Conservation (phyloP, 2,329 filamentous ascomycete species). For the Phyllosticta citrichinensis region DNA sequence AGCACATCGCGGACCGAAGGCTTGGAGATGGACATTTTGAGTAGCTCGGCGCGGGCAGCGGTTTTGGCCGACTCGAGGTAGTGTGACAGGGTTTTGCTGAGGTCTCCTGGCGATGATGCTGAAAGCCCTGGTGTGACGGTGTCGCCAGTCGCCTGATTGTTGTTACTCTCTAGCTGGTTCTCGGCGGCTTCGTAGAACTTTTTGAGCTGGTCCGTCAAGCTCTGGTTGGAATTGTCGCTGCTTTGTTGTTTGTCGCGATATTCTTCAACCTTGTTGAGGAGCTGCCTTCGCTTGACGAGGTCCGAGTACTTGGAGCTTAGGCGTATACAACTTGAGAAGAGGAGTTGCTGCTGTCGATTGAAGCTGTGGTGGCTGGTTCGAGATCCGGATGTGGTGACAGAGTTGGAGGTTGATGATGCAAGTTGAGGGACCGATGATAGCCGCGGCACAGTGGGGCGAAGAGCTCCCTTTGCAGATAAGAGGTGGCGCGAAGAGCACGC, state of each 20-base stretch:
- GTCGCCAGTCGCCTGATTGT: neutral
- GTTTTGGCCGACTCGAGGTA: neutral
- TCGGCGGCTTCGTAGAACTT: neutral
- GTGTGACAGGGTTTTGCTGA: neutral
- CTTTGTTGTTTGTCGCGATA: neutral
- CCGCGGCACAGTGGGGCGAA: neutral
- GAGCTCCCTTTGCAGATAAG: neutral
- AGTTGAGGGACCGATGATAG: neutral
- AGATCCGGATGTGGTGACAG: neutral
- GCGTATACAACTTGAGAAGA: neutral
- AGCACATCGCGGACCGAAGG: conserved; percentile 25
- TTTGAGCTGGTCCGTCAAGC: neutral
- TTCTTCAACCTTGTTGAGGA: conserved; percentile 1
- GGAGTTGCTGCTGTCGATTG: neutral
- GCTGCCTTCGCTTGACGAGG: neutral
- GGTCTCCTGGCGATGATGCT: neutral
- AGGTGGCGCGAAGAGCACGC: neutral
- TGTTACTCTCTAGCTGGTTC: neutral
- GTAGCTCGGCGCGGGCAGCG: neutral
- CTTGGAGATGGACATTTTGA: conserved; percentile 9
- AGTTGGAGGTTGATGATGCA: neutral
- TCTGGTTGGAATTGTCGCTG: neutral
- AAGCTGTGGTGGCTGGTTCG: neutral
- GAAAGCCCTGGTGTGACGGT: neutral
- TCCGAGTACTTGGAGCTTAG: neutral